Conservation (phyloP, 2,329 filamentous ascomycete species). For the Ophiosphaerella korrae region DNA sequence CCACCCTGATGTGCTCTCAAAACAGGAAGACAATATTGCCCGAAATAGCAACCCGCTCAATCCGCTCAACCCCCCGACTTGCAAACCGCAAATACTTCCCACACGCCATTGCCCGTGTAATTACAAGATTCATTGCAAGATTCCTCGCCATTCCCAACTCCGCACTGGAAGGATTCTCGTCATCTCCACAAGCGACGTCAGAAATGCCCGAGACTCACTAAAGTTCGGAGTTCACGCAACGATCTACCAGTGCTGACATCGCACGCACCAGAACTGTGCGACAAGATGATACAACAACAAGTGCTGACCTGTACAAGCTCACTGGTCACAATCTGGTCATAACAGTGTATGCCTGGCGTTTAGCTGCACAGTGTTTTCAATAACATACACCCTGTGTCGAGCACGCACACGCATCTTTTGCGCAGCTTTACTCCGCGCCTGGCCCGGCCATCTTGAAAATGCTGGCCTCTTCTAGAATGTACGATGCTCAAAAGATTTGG, state of each 20-base stretch:
- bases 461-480: slow-evolving; percentile 3
- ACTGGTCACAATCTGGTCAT: neutral
- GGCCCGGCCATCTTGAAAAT: neutral
- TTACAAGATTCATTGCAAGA: too few species aligned
- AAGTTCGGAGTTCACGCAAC: slow-evolving; percentile 2
- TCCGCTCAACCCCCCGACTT: too few species aligned
- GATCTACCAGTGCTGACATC: slow-evolving; percentile 9
- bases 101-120: too few species aligned
- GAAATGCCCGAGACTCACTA: slow-evolving; percentile 1
- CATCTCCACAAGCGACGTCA: neutral
- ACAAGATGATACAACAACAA: neutral
- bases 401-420: neutral
- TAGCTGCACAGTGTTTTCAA: too few species aligned
- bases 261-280: neutral
- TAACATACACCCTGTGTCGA: too few species aligned
- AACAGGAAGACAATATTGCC: too few species aligned
- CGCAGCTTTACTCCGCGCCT: neutral
- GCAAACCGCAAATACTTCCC: too few species aligned
- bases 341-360: too few species aligned
- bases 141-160: neutral
- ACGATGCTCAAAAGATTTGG: slow-evolving; percentile 5
- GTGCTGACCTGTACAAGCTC: neutral
- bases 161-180: neutral
- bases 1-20: too few species aligned
- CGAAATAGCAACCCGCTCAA: too few species aligned